phyloP scores from a whole-genome alignment of 2,329 filamentous ascomycete genomes.

The Gliomastix tumulicola region DNA sequence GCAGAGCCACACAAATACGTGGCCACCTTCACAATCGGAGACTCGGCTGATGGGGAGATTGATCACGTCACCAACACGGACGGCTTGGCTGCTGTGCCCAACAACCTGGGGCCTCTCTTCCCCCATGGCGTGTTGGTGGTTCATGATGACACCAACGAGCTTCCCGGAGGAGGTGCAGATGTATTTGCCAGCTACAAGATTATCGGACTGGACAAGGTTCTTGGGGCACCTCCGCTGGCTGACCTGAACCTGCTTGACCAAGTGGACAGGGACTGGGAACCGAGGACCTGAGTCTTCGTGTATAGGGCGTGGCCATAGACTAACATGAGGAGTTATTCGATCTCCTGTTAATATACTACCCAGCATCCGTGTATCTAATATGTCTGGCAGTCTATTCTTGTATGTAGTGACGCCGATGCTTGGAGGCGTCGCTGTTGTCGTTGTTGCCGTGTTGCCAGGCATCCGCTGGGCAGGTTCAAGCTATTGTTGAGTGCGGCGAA shows the following conservation, averaged over 20 bases:
- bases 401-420: too few relatives aligned
- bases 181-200: slow-evolving; percentile 44
- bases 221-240: slow-evolving; percentile 16
- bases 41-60: slow-evolving; percentile 29
- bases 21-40: slow-evolving; percentile 37
- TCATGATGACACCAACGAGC: slow-evolving; percentile 47
- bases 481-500: too few relatives aligned
- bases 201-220: slow-evolving; percentile 29
- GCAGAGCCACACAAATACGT: slow-evolving; percentile 41
- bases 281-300: slow-evolving; percentile 16
- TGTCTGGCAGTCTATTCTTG: too few relatives aligned
- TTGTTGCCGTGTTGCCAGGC: too few relatives aligned
- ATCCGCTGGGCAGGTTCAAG: too few relatives aligned
- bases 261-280: slow-evolving; percentile 31
- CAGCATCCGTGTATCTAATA: too few relatives aligned
- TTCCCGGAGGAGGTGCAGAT: slow-evolving; percentile 34
- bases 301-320: too few relatives aligned
- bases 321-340: too few relatives aligned
- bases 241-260: slow-evolving; percentile 21
- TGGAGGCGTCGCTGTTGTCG: too few relatives aligned
- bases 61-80: slow-evolving; percentile 48
- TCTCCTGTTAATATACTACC: too few relatives aligned
- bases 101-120: slow-evolving; percentile 30
- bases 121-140: slow-evolving; percentile 38
- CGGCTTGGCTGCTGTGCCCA: slow-evolving; percentile 38